Evolutionary conservation across 129 eudicot genomes (phyloP), one percentile per base, ranked within the genome.

Genomic region (Solidago caesia): DNA sequence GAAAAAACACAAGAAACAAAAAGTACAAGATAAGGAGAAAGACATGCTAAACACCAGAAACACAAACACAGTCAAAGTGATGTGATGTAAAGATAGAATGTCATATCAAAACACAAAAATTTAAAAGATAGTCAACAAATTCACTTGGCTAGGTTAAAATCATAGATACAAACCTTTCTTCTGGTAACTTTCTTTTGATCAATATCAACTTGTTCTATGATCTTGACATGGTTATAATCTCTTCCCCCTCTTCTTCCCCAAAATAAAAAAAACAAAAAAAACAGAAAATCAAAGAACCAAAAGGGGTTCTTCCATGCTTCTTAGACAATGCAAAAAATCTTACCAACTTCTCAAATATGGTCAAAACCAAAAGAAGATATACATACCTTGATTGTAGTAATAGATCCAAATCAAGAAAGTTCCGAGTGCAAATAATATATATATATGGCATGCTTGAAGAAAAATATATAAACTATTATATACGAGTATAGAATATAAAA

Each of bases 11-110:
- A 59, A 12, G 0, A 44, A 26, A 45, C 26, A 56, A 5, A 59
- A 44, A 44, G 4, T 10, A 63, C 16, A 39, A 61, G 33, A 55
- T 43, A 43, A 67, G 53, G 43, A 14, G 9, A 33, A 73, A 60
- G 10, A 52, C 64, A 64, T 51, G 62, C 4, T 60, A 62, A 16
- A 27, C 14, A 5, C 26, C 53, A 49, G 53, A 69, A 67, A 46
- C 13, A 46, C 13, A 76, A 57, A 67, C 57, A 5, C 39, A 67
- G 68, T 67, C 68, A 67, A 57, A 76, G 60, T 67, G 68, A 76
- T 67, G 58, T 27, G 68, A 44, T 76, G 41, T 67, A 56, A 76
- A 25, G 29, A 75, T 52, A 57, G 2, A 60, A 55, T 42, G 63
- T 15, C 71, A 64, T 39, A 44, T 63, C 25, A 74, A 64, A 64